Evolutionary conservation across 2,329 filamentous ascomycete genomes (phyloP).

Genomic region (Hypoxylon sp.): DNA sequence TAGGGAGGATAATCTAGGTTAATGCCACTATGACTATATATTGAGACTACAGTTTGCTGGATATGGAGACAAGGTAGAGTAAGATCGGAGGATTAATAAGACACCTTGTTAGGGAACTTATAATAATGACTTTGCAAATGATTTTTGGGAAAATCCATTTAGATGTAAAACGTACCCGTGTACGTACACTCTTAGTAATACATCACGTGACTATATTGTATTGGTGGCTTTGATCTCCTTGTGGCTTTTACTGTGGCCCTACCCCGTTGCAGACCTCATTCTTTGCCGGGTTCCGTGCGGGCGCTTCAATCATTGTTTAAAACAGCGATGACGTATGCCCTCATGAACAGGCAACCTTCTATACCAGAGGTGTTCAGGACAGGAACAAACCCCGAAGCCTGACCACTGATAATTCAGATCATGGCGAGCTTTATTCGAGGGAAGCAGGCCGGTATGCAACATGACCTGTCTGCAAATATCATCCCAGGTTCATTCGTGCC

Average conservation of each 20-base stretch:
- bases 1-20: background rate
- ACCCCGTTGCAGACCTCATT: background rate
- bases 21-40: background rate
- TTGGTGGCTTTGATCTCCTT: background rate
- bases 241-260: background rate
- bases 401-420: conserved; percentile 32
- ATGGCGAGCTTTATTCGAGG: conserved; percentile 93
- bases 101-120: too few relatives aligned
- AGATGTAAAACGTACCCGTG: background rate
- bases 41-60: background rate
- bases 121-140: too few relatives aligned
- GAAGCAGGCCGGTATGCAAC: conserved; percentile 93
- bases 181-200: background rate
- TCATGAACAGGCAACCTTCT: conserved; percentile 7
- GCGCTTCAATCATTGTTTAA: conserved; percentile 5
- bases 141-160: too few relatives aligned
- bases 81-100: background rate
- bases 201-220: background rate
- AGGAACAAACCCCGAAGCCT: conserved; percentile 18
- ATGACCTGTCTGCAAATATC: conserved; percentile 88
- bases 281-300: conserved; percentile 6
- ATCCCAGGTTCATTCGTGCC: conserved; percentile 83
- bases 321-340: conserved; percentile 21
- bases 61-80: background rate
- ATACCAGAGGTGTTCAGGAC: conserved; percentile 3